Base-by-base conservation (phyloP, 768 basidiomycete genomes). In the Kwoniella botswanensis region DNA sequence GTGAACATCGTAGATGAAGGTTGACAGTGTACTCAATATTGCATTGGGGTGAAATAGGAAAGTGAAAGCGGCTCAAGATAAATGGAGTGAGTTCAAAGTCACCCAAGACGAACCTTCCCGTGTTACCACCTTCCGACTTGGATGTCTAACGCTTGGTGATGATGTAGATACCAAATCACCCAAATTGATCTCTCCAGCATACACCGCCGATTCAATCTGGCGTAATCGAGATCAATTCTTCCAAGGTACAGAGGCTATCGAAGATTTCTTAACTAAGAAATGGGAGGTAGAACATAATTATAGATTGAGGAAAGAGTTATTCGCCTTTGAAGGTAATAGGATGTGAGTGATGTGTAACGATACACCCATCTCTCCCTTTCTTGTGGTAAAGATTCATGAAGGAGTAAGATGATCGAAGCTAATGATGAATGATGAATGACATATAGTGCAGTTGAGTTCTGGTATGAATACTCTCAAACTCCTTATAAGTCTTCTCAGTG, bases 151-250 rank as follows among this genome's bases (percentile, higher is more conserved):
- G 62, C 17, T 53, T 13, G 26, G 41, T 26, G 26, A 52, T 53
- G 21, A 24, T 56, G 11, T 22, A 81, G 79, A 83, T 66, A 79
- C 78, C 13, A 54, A 65, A 12, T 61, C 71, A 18, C 71, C 78
- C 0, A 52, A 71, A 21, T 63, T 82, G 61, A 85, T 88, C 65
- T 82, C 86, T 0, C 82, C 84, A 0, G 88, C 86, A 0, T 89
- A 89, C 79, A 88, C 88, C 0, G 82, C 85, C 41, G 86, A 88
- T 75, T 86, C 86, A 4, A 81, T 86, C 74, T 89, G 88, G 89
- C 82, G 89, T 24, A 89, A 89, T 81, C 84, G 89, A 43, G 86
- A 86, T 76, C 67, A 79, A 18, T 89, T 89, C 79, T 74, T 87
- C 70, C 67, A 71, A 43, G 88, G 88, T 0, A 82, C 84, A 26